Evolutionary conservation across 176 grass and related monocot species (phyloP).

Genomic region (barley (Hordeum vulgare)): DNA sequence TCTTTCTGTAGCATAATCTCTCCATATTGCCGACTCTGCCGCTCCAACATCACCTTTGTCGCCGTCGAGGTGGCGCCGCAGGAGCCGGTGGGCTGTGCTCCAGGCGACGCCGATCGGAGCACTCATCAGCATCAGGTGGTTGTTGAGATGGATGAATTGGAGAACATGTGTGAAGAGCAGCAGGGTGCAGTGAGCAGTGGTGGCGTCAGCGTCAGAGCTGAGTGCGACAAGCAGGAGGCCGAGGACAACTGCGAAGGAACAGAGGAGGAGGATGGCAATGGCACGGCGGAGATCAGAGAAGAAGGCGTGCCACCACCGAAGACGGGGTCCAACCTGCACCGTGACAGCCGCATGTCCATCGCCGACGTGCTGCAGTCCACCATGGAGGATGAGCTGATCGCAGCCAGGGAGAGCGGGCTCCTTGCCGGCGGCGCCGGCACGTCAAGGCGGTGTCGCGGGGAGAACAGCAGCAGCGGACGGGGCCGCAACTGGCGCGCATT

Average conservation of each 20-base stretch:
- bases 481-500: conserved; percentile 3
- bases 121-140: conserved; percentile 27
- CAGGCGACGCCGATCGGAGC: conserved; percentile 13
- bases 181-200: not conserved
- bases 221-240: not conserved
- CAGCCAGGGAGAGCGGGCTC: conserved; percentile 52
- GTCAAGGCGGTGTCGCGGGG: conserved; percentile 28
- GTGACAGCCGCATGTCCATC: conserved; percentile 44
- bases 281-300: conserved; percentile 58
- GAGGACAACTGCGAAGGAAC: not conserved
- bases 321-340: not conserved
- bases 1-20: not conserved
- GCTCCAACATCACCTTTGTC: conserved; percentile 46
- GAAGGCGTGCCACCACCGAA: conserved; percentile 1
- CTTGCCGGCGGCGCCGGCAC: conserved; percentile 30
- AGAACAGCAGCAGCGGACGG: conserved; percentile 29
- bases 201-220: not conserved
- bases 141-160: conserved; percentile 34
- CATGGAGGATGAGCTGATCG: conserved; percentile 65
- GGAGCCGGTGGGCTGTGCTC: conserved; percentile 1
- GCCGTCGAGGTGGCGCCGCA: not conserved
- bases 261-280: conserved; percentile 3
- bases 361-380: conserved; percentile 58
- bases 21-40: conserved; percentile 90
- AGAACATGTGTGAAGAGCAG: conserved; percentile 27